Conservation (phyloP, 2,329 filamentous ascomycete species). For the Aspergillus caelatus region DNA sequence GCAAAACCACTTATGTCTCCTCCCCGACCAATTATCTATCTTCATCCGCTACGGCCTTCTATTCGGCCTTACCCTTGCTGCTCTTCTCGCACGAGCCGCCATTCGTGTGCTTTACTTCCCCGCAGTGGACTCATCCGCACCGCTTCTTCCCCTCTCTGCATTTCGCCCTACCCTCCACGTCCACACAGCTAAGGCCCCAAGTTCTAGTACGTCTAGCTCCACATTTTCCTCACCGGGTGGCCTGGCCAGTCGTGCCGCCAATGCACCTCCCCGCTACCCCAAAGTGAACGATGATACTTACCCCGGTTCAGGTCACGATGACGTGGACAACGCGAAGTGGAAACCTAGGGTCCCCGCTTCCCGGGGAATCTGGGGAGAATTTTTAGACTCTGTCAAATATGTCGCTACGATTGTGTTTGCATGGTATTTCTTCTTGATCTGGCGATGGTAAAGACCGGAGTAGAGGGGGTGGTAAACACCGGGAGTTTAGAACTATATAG, state of each 20-base stretch:
- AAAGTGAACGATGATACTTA: conserved; percentile 28
- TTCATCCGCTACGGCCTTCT: conserved; percentile 77
- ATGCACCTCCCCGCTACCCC: conserved; percentile 24
- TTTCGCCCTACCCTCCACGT: conserved; percentile 28
- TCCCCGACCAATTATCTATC: conserved; percentile 84
- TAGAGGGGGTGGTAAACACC: too few species aligned
- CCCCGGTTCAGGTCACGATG: conserved; percentile 18
- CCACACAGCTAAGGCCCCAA: conserved; percentile 25
- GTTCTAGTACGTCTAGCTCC: conserved; percentile 37
- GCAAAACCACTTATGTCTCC: conserved; percentile 85
- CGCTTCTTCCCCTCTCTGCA: conserved; percentile 35
- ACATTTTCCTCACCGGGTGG: conserved; percentile 30
- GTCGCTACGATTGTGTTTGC: conserved; percentile 65
- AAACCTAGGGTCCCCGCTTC: conserved; percentile 24
- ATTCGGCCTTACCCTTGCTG: conserved; percentile 54
- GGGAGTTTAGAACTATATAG: background rate
- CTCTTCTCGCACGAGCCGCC: conserved; percentile 51
- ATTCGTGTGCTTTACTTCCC: conserved; percentile 30
- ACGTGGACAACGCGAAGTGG: conserved; percentile 29
- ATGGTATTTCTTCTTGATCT: conserved; percentile 70
- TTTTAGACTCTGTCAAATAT: conserved; percentile 63
- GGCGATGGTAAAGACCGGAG: conserved; percentile 54
- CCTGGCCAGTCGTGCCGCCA: conserved; percentile 32
- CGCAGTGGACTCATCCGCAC: conserved; percentile 11
- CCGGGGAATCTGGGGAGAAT: conserved; percentile 58